Evolutionary conservation across 352 stramenopile genomes (phyloP).

Genomic region (Pythium rishiriense): DNA sequence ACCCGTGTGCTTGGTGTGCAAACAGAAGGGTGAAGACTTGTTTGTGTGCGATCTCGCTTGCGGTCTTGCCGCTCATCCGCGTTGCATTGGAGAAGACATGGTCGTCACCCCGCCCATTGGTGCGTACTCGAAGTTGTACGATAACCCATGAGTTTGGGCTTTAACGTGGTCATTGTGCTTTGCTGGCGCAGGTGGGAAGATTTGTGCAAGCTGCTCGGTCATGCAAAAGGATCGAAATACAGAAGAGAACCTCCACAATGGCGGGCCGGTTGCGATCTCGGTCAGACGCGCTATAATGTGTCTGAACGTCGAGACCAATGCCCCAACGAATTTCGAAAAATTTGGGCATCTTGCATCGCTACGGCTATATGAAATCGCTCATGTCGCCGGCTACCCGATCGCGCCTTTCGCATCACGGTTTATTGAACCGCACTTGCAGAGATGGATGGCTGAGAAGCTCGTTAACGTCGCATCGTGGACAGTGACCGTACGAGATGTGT

Average conservation of each 20-base stretch:
- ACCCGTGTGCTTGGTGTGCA: constrained; percentile 49
- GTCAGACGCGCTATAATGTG: constrained; percentile 67
- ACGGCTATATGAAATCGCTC: constrained; percentile 67
- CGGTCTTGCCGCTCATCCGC: constrained; percentile 50
- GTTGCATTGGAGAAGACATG: constrained; percentile 62
- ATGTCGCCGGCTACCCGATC: constrained; percentile 80
- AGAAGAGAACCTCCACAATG: constrained; percentile 72
- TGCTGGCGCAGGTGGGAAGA: constrained; percentile 47
- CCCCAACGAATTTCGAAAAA: constrained; percentile 64
- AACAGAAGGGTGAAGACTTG: constrained; percentile 43
- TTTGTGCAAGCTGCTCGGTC: constrained; percentile 75
- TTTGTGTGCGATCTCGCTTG: constrained; percentile 64
- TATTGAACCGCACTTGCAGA: constrained; percentile 64
- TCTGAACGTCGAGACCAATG: constrained; percentile 72
- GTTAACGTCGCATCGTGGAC: constrained; percentile 38
- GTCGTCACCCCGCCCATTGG: constrained; percentile 34
- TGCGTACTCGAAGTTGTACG: neutral
- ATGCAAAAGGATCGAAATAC: constrained; percentile 67
- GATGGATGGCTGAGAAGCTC: constrained; percentile 81
- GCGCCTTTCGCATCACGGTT: constrained; percentile 80
- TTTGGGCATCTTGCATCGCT: constrained; percentile 77
- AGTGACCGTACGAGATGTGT: constrained; percentile 69
- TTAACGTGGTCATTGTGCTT: no score
- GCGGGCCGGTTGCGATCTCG: constrained; percentile 51
- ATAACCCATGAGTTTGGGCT: no score